Conservation (phyloP, 495 filamentous ascomycete species). For the Penicillium lagena region DNA sequence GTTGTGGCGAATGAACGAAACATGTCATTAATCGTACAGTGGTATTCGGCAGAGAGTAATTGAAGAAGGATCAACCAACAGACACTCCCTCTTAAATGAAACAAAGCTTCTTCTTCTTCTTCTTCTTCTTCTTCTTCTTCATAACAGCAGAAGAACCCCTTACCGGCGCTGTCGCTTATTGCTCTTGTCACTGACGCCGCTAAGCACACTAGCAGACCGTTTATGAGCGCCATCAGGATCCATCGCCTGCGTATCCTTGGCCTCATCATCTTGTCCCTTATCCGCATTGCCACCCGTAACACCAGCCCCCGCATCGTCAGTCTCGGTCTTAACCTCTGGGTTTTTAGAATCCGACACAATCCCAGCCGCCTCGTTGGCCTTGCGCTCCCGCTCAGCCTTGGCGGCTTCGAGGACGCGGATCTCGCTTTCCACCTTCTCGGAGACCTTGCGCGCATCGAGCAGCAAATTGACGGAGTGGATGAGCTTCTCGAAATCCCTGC, state of each 20-base stretch:
- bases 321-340: constrained; percentile 31
- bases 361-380: constrained; percentile 16
- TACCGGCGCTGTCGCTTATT: constrained; percentile 66
- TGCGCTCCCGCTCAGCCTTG: constrained; percentile 54
- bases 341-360: constrained; percentile 16
- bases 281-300: constrained; percentile 1
- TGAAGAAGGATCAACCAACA: no score
- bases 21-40: constrained; percentile 35
- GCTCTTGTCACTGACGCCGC: constrained; percentile 62
- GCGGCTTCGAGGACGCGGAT: constrained; percentile 62
- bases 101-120: not conserved
- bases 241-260: constrained; percentile 13
- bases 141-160: constrained; percentile 6
- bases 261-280: constrained; percentile 3
- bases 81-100: no score
- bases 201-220: constrained; percentile 71
- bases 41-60: constrained; percentile 12
- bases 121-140: not conserved
- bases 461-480: constrained; percentile 66
- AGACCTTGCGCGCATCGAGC: constrained; percentile 74
- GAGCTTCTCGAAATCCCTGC: constrained; percentile 74
- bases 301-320: constrained; percentile 19
- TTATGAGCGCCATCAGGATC: constrained; percentile 46
- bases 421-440: constrained; percentile 83
- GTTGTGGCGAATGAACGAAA: not conserved